Evolutionary conservation across 2,329 filamentous ascomycete genomes (phyloP).

Genomic region (Ophiostoma sp.): DNA sequence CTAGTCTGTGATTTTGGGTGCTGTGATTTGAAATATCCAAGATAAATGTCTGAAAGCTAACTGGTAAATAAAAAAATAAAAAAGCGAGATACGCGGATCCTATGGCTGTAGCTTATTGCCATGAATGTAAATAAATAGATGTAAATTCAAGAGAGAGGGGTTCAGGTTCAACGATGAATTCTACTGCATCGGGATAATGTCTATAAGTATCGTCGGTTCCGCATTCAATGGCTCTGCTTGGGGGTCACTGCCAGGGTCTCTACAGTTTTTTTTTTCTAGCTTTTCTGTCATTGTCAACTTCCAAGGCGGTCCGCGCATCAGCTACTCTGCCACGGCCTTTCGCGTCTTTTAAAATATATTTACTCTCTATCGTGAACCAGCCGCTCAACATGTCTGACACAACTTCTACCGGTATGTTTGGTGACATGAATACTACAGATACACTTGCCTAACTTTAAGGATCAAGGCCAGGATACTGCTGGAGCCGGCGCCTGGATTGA

Average conservation of each 20-base stretch:
- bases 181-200: not conserved
- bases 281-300: not conserved
- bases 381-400: not conserved
- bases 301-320: not conserved
- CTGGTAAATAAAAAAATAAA: not conserved
- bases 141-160: not conserved
- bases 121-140: not conserved
- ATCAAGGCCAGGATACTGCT: too few species aligned
- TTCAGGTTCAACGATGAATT: not conserved
- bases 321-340: not conserved
- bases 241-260: not conserved
- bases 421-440: not conserved
- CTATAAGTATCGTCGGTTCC: not conserved
- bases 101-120: not conserved
- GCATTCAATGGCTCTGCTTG: not conserved
- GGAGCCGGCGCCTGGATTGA: too few species aligned
- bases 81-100: not conserved
- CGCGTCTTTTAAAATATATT: not conserved
- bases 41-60: not conserved
- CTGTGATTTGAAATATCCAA: slow-evolving; percentile 3
- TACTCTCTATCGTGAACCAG: not conserved
- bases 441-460: too few species aligned
- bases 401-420: not conserved
- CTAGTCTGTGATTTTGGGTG: not conserved
- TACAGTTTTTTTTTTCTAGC: not conserved